A percentile compares a stretch with the other conserved stretches of the same genome.
Evolutionary conservation across 306 rosid genomes (phyloP).

Genomic region (Ammopiptanthus mongolicus): DNA sequence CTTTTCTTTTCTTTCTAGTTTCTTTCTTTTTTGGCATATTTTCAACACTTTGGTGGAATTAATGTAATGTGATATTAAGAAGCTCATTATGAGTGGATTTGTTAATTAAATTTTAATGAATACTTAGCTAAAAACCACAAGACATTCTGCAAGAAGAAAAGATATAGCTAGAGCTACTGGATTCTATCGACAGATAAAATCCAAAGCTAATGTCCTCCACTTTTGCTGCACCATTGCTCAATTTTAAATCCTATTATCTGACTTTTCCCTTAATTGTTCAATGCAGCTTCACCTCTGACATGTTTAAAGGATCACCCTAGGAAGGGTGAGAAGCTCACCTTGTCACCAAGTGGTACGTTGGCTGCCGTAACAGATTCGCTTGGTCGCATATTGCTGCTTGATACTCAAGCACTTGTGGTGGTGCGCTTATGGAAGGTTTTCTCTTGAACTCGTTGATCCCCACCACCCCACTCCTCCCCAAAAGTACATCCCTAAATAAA

Average conservation of each 20-base stretch:
- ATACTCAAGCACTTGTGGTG: conserved; percentile 95
- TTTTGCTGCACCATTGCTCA: conserved; percentile 3
- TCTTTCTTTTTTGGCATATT: not conserved
- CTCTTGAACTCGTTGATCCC: not conserved
- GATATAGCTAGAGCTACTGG: conserved; percentile 6
- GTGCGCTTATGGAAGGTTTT: conserved; percentile 97
- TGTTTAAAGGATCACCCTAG: conserved; percentile 92
- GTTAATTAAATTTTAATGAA: not conserved
- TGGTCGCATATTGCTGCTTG: conserved; percentile 92
- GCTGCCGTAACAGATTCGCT: conserved; percentile 98
- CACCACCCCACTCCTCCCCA: not conserved
- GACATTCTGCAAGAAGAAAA: not conserved
- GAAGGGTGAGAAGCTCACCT: conserved; percentile 94
- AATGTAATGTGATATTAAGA: not conserved
- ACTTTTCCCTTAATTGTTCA: conserved; percentile 26
- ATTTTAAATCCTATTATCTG: conserved; percentile 18
- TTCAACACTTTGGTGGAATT: not conserved
- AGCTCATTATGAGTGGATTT: not conserved
- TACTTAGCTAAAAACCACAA: not conserved
- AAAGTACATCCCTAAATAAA: not conserved
- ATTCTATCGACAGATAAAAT: not conserved
- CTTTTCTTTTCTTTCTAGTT: too few relatives aligned
- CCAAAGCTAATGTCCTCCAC: not conserved
- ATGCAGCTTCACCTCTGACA: conserved; percentile 84
- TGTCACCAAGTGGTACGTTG: conserved; percentile 96